Percentiles rank a stretch among this genome's conserved stretches.
Conservation (phyloP, 176 grass and related monocot genomes). For the Elymus sibiricus region DNA sequence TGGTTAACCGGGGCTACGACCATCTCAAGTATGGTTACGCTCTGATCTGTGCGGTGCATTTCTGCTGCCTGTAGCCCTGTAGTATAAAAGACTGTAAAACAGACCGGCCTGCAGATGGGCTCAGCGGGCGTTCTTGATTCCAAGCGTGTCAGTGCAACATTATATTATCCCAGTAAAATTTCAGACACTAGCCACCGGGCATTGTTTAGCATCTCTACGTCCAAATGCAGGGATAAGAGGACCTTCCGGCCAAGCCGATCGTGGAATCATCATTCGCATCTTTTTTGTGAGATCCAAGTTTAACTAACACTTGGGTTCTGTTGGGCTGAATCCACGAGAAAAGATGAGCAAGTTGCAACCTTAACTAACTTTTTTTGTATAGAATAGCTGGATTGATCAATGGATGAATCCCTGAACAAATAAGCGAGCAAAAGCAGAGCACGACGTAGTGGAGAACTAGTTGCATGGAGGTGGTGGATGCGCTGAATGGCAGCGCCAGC, state of each 20-base stretch:
- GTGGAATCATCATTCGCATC: not conserved
- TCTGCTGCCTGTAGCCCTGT: too few species aligned
- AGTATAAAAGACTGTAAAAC: too few species aligned
- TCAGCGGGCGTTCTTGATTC: not conserved
- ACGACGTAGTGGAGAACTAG: not conserved
- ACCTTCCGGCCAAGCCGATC: not conserved
- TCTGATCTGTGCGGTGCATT: too few species aligned
- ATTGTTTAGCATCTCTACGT: not conserved
- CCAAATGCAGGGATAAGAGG: not conserved
- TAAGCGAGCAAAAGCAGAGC: too few species aligned
- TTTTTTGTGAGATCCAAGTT: not conserved
- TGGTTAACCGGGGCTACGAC: not conserved
- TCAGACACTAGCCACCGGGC: not conserved
- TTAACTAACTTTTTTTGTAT: not conserved
- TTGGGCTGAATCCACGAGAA: too few species aligned
- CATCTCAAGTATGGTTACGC: not conserved
- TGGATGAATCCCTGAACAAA: too few species aligned
- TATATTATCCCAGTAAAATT: not conserved
- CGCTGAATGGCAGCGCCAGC: not conserved
- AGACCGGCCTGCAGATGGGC: too few species aligned
- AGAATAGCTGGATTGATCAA: too few species aligned
- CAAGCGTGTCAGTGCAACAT: too few species aligned
- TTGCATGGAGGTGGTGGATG: not conserved
- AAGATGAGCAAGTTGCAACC: too few species aligned
- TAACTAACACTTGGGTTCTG: not conserved